Evolutionary conservation across 2,329 filamentous ascomycete species (phyloP).

Genomic region (Fulvia fulva): DNA sequence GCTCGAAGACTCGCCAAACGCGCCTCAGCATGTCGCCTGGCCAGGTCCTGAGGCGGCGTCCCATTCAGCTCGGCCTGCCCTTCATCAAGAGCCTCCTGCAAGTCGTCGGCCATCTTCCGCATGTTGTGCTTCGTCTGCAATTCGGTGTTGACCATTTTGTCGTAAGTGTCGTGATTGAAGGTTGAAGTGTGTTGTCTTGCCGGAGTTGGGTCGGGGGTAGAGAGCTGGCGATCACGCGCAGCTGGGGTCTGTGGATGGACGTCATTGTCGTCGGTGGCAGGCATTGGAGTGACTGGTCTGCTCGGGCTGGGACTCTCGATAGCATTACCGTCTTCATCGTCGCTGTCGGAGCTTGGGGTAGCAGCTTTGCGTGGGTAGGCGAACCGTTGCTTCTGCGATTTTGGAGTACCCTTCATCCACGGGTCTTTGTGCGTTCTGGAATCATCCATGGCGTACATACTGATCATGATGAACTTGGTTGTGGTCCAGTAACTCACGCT

Average conservation of each 20-base stretch:
- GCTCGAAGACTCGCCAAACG: background rate
- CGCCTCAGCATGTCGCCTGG: background rate
- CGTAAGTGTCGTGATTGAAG: background rate
- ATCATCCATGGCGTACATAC: background rate
- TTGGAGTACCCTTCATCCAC: background rate
- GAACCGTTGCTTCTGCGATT: background rate
- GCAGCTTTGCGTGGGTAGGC: background rate
- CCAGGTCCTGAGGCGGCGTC: background rate
- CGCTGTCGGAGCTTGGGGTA: background rate
- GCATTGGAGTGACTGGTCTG: background rate
- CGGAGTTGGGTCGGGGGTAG: background rate
- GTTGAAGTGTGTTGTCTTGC: background rate
- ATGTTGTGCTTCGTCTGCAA: background rate
- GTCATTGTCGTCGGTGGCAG: background rate
- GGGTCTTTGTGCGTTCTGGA: background rate
- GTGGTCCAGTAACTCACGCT: background rate
- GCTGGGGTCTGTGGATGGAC: background rate
- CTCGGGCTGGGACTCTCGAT: background rate
- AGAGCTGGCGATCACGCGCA: background rate
- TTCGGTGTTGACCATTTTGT: background rate
- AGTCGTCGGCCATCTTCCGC: background rate
- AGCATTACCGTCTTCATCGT: background rate
- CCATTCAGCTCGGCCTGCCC: background rate
- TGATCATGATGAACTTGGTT: background rate
- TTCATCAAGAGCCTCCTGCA: background rate